A percentile compares a stretch with the other conserved stretches of the same genome.
Conservation (phyloP, 208 protist genomes). For the Naegleria lovaniensis region DNA sequence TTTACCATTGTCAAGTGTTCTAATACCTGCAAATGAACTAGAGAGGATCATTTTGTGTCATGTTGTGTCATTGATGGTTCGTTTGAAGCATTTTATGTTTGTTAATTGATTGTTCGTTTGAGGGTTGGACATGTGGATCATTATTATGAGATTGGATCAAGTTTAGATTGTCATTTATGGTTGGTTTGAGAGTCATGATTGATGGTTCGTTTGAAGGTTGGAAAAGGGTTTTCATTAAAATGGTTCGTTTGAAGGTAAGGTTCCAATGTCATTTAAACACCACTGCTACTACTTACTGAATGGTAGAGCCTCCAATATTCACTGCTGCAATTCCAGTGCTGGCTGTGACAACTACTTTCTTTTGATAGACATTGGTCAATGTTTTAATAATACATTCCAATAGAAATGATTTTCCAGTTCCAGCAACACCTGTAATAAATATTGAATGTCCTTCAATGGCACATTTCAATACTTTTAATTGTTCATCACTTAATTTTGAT, state of each 20-base stretch:
- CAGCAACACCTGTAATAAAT: conserved; percentile 2
- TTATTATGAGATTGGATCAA: no score
- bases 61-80: no score
- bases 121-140: no score
- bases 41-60: no score
- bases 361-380: background rate
- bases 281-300: background rate
- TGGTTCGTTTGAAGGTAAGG: no score
- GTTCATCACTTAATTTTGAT: conserved; percentile 1
- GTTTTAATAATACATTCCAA: background rate
- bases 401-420: background rate
- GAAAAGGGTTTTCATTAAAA: no score
- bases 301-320: background rate
- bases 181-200: no score
- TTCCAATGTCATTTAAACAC: no score
- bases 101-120: no score
- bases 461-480: background rate
- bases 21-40: background rate
- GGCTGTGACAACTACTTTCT: background rate
- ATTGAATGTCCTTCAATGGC: background rate
- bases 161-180: no score
- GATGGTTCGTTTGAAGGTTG: no score
- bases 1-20: background rate
- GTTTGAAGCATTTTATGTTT: no score
- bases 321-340: background rate